These are phyloP conservation scores for Leersia perrieri DNA, from an alignment of 176 grass and related monocot species.

Conservation along the genomic window DNA sequence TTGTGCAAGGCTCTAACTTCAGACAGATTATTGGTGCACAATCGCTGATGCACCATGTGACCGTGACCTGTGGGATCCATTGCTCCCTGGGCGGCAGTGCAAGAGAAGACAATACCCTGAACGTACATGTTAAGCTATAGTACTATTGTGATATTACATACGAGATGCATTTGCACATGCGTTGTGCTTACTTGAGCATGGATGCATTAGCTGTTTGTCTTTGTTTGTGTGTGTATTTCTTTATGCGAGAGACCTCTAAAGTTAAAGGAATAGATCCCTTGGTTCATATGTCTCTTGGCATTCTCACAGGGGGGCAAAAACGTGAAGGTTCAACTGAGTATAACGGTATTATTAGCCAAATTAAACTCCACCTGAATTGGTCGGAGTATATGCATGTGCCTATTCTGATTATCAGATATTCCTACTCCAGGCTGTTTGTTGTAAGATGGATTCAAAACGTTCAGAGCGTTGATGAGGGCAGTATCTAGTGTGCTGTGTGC, in stretches of 20 bases:
- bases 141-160: neutral
- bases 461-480: neutral
- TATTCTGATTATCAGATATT: neutral
- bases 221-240: neutral
- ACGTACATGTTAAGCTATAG: neutral
- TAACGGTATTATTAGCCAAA: neutral
- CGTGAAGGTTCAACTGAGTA: neutral
- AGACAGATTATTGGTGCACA: neutral
- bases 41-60: neutral
- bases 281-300: neutral
- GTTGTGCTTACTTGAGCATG: neutral
- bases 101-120: neutral
- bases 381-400: no score
- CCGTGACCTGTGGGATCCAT: neutral
- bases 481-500: neutral
- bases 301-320: neutral
- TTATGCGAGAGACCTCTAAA: neutral
- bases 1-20: neutral
- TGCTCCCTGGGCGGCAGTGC: neutral
- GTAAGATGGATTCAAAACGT: neutral
- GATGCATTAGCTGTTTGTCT: neutral
- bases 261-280: neutral
- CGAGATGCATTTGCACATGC: conserved; percentile 4
- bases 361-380: neutral
- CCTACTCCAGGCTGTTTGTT: neutral